Evolutionary conservation across 192 early-diverging fungal species (phyloP).

Genomic region (Rhizoclosmatium globosum): DNA sequence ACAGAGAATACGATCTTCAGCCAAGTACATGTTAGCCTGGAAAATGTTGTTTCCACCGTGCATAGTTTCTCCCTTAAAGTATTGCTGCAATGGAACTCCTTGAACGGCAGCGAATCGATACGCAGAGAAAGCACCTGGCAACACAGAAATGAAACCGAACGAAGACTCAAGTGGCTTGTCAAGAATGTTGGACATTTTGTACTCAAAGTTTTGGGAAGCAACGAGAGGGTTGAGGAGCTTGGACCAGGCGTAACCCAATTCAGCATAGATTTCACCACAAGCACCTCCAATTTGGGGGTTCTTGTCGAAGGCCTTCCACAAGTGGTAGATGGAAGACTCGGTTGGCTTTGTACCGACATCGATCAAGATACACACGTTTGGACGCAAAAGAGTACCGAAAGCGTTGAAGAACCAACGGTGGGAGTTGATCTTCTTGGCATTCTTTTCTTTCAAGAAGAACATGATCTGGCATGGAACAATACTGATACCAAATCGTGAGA

Average conservation of each 20-base stretch:
- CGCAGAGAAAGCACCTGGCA: conserved; percentile 93
- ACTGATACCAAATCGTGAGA: background rate
- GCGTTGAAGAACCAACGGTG: conserved; percentile 98
- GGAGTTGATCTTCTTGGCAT: conserved; percentile 93
- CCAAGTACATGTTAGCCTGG: conserved; percentile 82
- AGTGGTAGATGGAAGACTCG: conserved; percentile 83
- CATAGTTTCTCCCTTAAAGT: conserved; percentile 64
- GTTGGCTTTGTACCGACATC: conserved; percentile 95
- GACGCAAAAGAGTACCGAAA: conserved; percentile 81
- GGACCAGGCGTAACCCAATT: conserved; percentile 60
- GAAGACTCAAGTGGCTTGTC: conserved; percentile 76
- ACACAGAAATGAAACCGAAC: conserved; percentile 93
- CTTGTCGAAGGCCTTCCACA: conserved; percentile 92
- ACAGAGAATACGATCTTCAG: conserved; percentile 87
- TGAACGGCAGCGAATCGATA: conserved; percentile 82
- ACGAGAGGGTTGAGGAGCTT: conserved; percentile 72
- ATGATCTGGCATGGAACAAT: conserved; percentile 85
- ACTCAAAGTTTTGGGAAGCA: conserved; percentile 79
- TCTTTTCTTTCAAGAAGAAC: conserved; percentile 93
- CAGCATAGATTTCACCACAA: conserved; percentile 93
- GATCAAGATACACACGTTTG: conserved; percentile 84
- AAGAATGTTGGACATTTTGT: conserved; percentile 66
- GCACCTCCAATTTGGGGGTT: conserved; percentile 87
- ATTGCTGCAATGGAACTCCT: conserved; percentile 74
- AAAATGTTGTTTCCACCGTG: conserved; percentile 70